Conservation (phyloP, 148 eudicot species). For the Persicaria maculosa region DNA sequence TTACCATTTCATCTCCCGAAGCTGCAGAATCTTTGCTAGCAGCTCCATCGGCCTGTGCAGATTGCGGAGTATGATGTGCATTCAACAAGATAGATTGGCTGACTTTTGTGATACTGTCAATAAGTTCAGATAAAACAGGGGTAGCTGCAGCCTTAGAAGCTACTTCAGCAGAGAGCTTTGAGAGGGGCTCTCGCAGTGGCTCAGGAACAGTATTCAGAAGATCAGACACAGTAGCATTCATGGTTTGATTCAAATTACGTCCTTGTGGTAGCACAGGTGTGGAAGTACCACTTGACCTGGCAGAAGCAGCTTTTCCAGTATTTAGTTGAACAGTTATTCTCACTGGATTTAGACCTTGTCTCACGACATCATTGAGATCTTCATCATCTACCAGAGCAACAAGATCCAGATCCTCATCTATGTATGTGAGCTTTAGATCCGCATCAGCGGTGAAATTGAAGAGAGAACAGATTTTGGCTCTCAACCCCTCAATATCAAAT, state of each 20-base stretch:
- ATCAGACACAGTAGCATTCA: slow-evolving; percentile 27
- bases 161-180: slow-evolving; percentile 39
- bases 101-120: slow-evolving; percentile 31
- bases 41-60: slow-evolving; percentile 9
- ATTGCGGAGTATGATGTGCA: slow-evolving; percentile 18
- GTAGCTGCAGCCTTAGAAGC: slow-evolving; percentile 37
- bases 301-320: slow-evolving; percentile 22
- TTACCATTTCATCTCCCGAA: slow-evolving; percentile 15
- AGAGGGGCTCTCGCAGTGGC: slow-evolving; percentile 34
- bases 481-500: slow-evolving; percentile 46
- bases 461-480: slow-evolving; percentile 49
- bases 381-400: slow-evolving; percentile 77
- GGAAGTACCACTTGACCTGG: slow-evolving; percentile 34
- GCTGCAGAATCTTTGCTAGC: slow-evolving; percentile 17
- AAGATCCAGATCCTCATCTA: slow-evolving; percentile 76
- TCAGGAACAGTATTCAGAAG: slow-evolving; percentile 44
- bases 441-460: slow-evolving; percentile 49
- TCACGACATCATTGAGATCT: slow-evolving; percentile 66
- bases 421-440: slow-evolving; percentile 50
- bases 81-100: slow-evolving; percentile 30
- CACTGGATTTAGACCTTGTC: slow-evolving; percentile 66
- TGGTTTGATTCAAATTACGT: slow-evolving; percentile 21
- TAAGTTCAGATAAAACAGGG: slow-evolving; percentile 40
- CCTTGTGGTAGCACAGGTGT: slow-evolving; percentile 30
- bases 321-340: slow-evolving; percentile 54